Evolutionary conservation across 2,329 filamentous ascomycete genomes (phyloP), one percentile per base, ranked within the genome.

Genomic region (Claviceps sp.): DNA sequence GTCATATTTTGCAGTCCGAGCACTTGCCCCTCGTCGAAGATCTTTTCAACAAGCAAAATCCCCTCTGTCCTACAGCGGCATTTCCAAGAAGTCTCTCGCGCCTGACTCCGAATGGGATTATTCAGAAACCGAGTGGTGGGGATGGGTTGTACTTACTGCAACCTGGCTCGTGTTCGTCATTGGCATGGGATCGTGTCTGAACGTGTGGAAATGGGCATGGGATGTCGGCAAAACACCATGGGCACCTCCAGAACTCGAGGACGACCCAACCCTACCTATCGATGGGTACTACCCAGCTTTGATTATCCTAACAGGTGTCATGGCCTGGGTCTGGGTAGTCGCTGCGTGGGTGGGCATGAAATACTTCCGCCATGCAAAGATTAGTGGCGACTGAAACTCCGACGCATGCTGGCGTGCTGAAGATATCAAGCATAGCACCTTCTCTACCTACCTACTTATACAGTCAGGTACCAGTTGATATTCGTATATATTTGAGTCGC

Each of bases 331-430:
- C 5, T 98, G 93, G 93, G 93, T 97, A 17, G 82, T 95, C 13
- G 83, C 94, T 53, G 93, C 94, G 11, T 98, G 93, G 93, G 85
- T 97, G 47, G 93, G 93, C 23, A 97, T 98, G 91, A 98, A 98
- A 67, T 97, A 97, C 68, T 98, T 98, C 64, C 82, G 90, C 59
- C 93, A 98, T 73, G 91, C 93, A 37, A 95, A 95, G 71, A 94
- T 97, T 53, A 79, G 72, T 52, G 77, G 77, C 36, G 78, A 82
- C 63, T 87, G 59, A 69, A 26, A 23, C 26, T 16, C 14, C 16
- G 11, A 44, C 4, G 20, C n/a, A 36, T 14, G 45, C 20, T 38
- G 20, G 13, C 20, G 7, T 29, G 46, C 37, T 20, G 20, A n/a
- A 16, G 5, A 36, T 48, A 8, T 40, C 16, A 37, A 26, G 16